Evolutionary conservation across 2,329 filamentous ascomycete species (phyloP).

Genomic region (Epichloe brachyelytri): DNA sequence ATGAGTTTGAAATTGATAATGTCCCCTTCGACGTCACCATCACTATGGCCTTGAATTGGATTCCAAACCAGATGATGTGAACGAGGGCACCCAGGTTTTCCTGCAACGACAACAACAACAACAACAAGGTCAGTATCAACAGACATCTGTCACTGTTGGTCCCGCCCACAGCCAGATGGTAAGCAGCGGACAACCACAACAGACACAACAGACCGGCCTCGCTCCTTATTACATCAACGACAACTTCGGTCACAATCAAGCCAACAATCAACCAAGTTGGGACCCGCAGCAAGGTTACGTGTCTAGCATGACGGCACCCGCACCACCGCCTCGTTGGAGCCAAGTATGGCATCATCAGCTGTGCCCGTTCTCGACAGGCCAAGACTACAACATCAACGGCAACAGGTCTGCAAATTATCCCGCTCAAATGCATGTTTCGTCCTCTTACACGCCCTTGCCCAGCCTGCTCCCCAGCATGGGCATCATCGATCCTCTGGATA

Average conservation of each 20-base stretch:
- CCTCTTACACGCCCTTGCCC: not conserved
- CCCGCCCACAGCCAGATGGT: too few species aligned
- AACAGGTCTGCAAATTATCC: not conserved
- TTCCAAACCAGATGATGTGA: not conserved
- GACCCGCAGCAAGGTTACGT: not conserved
- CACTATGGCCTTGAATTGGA: too few species aligned
- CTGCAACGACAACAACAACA: too few species aligned
- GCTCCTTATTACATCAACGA: not conserved
- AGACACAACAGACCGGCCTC: not conserved
- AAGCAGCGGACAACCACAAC: not conserved
- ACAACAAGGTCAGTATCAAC: not conserved
- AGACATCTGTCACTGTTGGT: not conserved
- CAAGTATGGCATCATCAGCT: not conserved
- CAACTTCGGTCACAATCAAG: not conserved
- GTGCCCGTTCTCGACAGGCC: not conserved
- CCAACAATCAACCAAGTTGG: not conserved
- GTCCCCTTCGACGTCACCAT: too few species aligned
- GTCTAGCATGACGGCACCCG: not conserved
- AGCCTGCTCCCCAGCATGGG: not conserved
- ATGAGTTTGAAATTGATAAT: too few species aligned
- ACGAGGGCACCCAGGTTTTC: not conserved
- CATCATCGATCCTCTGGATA: not conserved
- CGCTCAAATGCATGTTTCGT: not conserved
- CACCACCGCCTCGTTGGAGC: not conserved
- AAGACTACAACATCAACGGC: not conserved